phyloP scores from a whole-genome alignment of 192 early-diverging fungal species.

The Geranomyces variabilis region DNA sequence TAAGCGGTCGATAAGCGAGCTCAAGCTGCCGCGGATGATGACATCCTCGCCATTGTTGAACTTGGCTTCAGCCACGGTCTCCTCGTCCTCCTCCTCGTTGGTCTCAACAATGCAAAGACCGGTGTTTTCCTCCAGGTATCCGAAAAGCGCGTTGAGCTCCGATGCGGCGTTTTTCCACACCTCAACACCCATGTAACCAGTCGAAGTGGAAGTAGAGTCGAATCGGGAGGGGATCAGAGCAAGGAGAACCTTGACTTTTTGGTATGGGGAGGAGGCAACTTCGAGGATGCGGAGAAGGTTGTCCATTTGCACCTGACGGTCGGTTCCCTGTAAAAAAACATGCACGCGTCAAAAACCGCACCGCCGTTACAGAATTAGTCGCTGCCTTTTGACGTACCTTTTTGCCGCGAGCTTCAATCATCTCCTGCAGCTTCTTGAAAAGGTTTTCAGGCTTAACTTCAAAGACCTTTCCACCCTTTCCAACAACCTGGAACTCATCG shows the following conservation, averaged over 20 bases:
- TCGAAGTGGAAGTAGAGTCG: constrained; percentile 69
- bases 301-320: constrained; percentile 76
- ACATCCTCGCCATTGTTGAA: constrained; percentile 57
- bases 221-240: constrained; percentile 87
- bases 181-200: constrained; percentile 74
- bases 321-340: constrained; percentile 78
- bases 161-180: constrained; percentile 73
- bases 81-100: constrained; percentile 64
- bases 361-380: background rate
- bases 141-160: constrained; percentile 78
- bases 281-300: constrained; percentile 68
- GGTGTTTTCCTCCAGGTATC: constrained; percentile 74
- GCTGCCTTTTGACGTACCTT: constrained; percentile 56
- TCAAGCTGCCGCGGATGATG: constrained; percentile 79
- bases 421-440: constrained; percentile 79
- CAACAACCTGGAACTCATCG: constrained; percentile 56
- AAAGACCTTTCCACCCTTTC: constrained; percentile 54
- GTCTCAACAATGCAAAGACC: constrained; percentile 72
- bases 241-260: constrained; percentile 82
- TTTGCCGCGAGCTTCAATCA: constrained; percentile 86
- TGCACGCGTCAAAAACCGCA: background rate
- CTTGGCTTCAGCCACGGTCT: constrained; percentile 54
- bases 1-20: constrained; percentile 87
- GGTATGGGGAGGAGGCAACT: constrained; percentile 70
- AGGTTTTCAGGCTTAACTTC: constrained; percentile 75